Evolutionary conservation across 106 monocot species (phyloP).

Genomic region (Chionographis japonica): DNA sequence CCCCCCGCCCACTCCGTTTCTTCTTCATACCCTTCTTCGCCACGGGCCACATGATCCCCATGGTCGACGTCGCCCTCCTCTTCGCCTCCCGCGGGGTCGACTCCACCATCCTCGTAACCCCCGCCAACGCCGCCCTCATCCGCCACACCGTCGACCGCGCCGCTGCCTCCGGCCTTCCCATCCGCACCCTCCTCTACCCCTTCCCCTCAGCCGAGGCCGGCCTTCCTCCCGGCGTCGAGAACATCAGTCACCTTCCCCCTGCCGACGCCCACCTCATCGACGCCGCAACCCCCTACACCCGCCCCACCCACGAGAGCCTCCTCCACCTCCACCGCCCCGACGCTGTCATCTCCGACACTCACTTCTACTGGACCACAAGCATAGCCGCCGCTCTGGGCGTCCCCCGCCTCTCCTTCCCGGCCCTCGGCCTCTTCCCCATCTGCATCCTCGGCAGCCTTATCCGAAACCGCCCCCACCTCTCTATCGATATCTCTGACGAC

Average conservation of each 20-base stretch:
- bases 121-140: slow-evolving; percentile 21
- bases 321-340: slow-evolving; percentile 21
- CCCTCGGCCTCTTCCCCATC: slow-evolving; percentile 5
- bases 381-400: slow-evolving; percentile 6
- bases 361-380: slow-evolving; percentile 2
- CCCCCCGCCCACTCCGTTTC: too few species aligned
- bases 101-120: slow-evolving; percentile 19
- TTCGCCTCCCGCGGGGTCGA: slow-evolving; percentile 26
- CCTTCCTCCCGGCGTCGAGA: slow-evolving; percentile 18
- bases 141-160: slow-evolving; percentile 12
- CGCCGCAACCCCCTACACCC: neutral
- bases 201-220: slow-evolving; percentile 9
- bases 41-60: too few species aligned
- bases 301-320: neutral
- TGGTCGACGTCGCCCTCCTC: slow-evolving; percentile 18
- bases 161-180: slow-evolving; percentile 1
- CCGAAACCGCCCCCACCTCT: neutral
- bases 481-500: neutral
- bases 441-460: neutral
- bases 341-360: slow-evolving; percentile 17
- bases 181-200: slow-evolving; percentile 22
- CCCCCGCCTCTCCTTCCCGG: slow-evolving; percentile 5
- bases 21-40: slow-evolving; percentile 37
- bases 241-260: neutral
- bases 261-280: too few species aligned